Percentiles rank a stretch among this genome's conserved stretches.
These are phyloP conservation scores for Hortiboletus campestris DNA, from an alignment of 768 basidiomycete species.

Conservation along the genomic window DNA sequence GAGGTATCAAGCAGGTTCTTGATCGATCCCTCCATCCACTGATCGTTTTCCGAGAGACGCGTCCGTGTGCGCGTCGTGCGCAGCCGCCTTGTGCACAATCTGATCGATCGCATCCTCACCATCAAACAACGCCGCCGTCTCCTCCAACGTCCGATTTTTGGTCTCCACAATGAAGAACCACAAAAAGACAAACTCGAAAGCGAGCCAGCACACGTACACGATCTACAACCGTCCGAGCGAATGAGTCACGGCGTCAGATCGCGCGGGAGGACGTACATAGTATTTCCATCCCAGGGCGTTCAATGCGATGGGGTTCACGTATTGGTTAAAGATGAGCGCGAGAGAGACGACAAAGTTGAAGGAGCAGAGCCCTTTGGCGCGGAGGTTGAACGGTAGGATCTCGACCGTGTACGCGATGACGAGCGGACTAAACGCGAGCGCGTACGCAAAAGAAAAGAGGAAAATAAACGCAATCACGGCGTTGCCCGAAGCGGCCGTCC, in stretches of 20 bases:
- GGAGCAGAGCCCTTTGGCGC: slow-evolving; percentile 76
- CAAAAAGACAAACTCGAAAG: slow-evolving; percentile 9
- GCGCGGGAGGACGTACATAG: slow-evolving; percentile 10
- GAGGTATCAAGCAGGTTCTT: neutral
- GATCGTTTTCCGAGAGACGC: slow-evolving; percentile 8
- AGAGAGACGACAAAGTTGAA: slow-evolving; percentile 69
- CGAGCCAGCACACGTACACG: slow-evolving; percentile 24
- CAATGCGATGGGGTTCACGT: slow-evolving; percentile 76
- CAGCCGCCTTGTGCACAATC: slow-evolving; percentile 14
- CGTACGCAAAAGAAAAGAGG: slow-evolving; percentile 47
- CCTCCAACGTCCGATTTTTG: slow-evolving; percentile 57
- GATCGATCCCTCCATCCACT: neutral
- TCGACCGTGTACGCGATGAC: slow-evolving; percentile 64
- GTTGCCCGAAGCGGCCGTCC: slow-evolving; percentile 48
- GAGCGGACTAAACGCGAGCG: slow-evolving; percentile 78
- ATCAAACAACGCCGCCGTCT: slow-evolving; percentile 71
- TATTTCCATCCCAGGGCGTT: slow-evolving; percentile 52
- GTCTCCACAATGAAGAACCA: slow-evolving; percentile 21
- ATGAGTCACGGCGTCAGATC: neutral
- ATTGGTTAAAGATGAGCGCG: slow-evolving; percentile 74
- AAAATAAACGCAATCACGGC: slow-evolving; percentile 55
- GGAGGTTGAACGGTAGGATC: slow-evolving; percentile 75
- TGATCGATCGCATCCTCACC: slow-evolving; percentile 40
- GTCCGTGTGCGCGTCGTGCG: neutral
- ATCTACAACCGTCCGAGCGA: neutral